These are phyloP conservation scores for Prunus yedoensis DNA, from an alignment of 331 rosid species.

Conservation along the genomic window DNA sequence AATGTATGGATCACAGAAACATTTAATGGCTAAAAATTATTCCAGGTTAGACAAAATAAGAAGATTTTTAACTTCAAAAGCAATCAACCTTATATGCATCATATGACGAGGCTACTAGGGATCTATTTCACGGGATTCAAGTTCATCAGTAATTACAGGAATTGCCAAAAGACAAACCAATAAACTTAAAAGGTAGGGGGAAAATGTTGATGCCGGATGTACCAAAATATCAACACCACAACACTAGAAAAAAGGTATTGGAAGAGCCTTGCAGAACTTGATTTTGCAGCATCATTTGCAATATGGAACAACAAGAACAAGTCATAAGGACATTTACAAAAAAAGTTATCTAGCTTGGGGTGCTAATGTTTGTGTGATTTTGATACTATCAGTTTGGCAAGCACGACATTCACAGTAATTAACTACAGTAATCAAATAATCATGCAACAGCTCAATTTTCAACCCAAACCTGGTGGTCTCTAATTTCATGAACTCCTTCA, in stretches of 20 bases:
- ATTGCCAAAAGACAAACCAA: neutral
- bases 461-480: too few relatives aligned
- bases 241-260: neutral
- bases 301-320: neutral
- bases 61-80: neutral
- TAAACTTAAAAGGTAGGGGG: neutral
- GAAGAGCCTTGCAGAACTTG: constrained; percentile 4
- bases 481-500: too few relatives aligned
- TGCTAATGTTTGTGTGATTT: neutral
- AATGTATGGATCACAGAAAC: neutral
- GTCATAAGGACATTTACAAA: neutral
- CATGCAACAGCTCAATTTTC: neutral
- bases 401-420: neutral
- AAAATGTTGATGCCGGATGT: neutral
- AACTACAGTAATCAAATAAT: neutral
- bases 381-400: neutral
- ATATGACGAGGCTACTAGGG: neutral
- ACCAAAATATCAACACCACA: neutral
- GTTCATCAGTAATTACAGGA: neutral
- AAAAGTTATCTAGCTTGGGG: neutral
- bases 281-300: neutral
- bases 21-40: neutral
- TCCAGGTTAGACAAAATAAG: neutral
- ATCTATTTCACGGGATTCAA: neutral
- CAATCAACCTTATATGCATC: neutral